Evolutionary conservation across 257 asterid genomes (phyloP).

Genomic region (Jacaranda mimosifolia): DNA sequence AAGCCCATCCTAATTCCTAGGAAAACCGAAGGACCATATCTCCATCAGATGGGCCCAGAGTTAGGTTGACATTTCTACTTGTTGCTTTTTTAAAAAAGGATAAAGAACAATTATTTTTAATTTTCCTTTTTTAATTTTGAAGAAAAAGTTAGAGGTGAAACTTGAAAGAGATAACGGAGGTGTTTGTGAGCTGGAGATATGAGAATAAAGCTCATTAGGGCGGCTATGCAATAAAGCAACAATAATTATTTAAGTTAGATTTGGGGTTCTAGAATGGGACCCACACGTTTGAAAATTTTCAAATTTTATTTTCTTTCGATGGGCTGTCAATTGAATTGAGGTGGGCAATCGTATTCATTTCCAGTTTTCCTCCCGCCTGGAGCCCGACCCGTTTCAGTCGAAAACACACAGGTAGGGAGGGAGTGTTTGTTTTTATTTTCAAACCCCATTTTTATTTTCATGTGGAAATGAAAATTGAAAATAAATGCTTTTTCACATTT

Average conservation of each 20-base stretch:
- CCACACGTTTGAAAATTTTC: neutral
- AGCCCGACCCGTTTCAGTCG: neutral
- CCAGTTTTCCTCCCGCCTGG: too few relatives aligned
- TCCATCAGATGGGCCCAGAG: too few relatives aligned
- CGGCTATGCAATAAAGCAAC: slow-evolving; percentile 32
- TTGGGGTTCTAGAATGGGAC: slow-evolving; percentile 17
- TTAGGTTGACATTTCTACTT: too few relatives aligned
- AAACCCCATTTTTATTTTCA: too few relatives aligned
- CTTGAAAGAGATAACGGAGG: slow-evolving; percentile 10
- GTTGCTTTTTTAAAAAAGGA: too few relatives aligned
- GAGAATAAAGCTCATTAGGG: slow-evolving; percentile 25
- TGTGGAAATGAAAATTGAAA: too few relatives aligned
- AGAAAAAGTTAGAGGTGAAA: neutral
- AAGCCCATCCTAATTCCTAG: too few relatives aligned
- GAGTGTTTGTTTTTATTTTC: too few relatives aligned
- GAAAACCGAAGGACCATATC: too few relatives aligned
- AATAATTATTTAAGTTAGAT: neutral
- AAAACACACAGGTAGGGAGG: neutral
- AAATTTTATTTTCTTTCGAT: neutral
- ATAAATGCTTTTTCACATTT: too few relatives aligned
- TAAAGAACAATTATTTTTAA: too few relatives aligned
- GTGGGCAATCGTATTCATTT: slow-evolving; percentile 3
- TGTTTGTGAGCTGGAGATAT: slow-evolving; percentile 24
- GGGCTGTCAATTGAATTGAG: slow-evolving; percentile 1
- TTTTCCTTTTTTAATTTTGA: too few relatives aligned